Evolutionary conservation across 345 rosid genomes (phyloP).

Genomic region (Garcia nutans): DNA sequence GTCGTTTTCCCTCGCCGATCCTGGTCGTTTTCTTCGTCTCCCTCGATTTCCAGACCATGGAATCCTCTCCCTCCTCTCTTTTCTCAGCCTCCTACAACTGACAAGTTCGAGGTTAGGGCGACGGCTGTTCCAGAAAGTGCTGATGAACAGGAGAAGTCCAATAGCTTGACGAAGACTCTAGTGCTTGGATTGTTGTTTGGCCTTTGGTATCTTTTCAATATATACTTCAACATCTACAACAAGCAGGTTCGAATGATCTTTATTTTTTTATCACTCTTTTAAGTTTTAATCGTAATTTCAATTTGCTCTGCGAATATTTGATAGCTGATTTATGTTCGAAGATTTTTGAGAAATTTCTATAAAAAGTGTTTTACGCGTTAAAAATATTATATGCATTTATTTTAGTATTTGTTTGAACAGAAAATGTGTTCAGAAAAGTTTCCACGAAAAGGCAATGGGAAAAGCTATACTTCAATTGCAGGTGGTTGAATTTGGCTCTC

Average conservation of each 20-base stretch:
- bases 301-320: background rate
- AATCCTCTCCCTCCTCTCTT: slow-evolving; percentile 42
- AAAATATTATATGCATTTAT: background rate
- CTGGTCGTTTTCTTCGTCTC: slow-evolving; percentile 46
- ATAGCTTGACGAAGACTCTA: slow-evolving; percentile 40
- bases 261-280: background rate
- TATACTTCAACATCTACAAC: slow-evolving; percentile 99
- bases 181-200: slow-evolving; percentile 81
- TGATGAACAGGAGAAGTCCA: slow-evolving; percentile 48
- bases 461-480: background rate
- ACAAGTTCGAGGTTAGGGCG: slow-evolving; percentile 49
- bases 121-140: slow-evolving; percentile 63
- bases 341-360: background rate
- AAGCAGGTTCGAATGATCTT: slow-evolving; percentile 60
- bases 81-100: slow-evolving; percentile 21
- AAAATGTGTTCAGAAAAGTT: background rate
- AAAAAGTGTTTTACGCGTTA: background rate
- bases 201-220: slow-evolving; percentile 86
- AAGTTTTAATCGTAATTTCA: background rate
- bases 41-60: slow-evolving; percentile 57
- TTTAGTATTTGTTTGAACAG: background rate
- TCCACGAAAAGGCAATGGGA: too few species aligned
- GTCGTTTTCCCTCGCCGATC: slow-evolving; percentile 62
- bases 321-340: background rate
- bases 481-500: background rate